Evolutionary conservation across 208 protist genomes (phyloP).

Genomic region (Sergeia podlipaevii): DNA sequence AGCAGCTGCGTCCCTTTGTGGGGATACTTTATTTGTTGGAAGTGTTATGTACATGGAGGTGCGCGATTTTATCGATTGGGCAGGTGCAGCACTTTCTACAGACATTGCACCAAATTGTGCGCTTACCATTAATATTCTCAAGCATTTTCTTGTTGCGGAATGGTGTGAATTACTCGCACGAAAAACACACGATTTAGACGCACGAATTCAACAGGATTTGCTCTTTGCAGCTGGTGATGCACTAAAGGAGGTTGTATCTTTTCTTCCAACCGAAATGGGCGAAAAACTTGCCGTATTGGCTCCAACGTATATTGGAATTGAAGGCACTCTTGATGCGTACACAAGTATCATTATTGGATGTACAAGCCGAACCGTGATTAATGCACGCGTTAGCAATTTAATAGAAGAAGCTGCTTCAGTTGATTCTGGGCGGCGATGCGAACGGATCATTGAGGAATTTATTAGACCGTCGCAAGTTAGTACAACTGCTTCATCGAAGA

Average conservation of each 20-base stretch:
- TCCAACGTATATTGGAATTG: conserved; percentile 38
- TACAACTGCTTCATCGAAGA: too few species aligned
- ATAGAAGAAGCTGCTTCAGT: too few species aligned
- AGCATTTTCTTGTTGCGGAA: conserved; percentile 38
- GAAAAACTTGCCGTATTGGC: conserved; percentile 9
- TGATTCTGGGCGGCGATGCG: too few species aligned
- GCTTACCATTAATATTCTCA: conserved; percentile 37
- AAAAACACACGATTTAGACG: conserved; percentile 26
- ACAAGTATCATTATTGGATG: conserved; percentile 11
- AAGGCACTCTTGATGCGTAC: conserved; percentile 28
- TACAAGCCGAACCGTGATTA: neutral
- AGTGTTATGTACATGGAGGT: conserved; percentile 31
- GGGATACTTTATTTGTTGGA: conserved; percentile 22
- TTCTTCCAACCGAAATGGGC: conserved; percentile 13
- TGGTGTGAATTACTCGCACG: conserved; percentile 38
- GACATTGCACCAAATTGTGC: conserved; percentile 15
- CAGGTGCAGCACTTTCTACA: conserved; percentile 22
- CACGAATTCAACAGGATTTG: conserved; percentile 17
- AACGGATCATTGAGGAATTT: too few species aligned
- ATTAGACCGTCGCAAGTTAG: too few species aligned
- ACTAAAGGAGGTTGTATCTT: conserved; percentile 31
- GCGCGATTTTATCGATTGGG: conserved; percentile 34
- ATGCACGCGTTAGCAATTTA: conserved; percentile 5
- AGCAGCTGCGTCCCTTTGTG: conserved; percentile 23
- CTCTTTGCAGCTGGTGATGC: conserved; percentile 26